phyloP scores from a whole-genome alignment of 2,329 filamentous ascomycete genomes.

The Phaeosphaeriaceae sp. region DNA sequence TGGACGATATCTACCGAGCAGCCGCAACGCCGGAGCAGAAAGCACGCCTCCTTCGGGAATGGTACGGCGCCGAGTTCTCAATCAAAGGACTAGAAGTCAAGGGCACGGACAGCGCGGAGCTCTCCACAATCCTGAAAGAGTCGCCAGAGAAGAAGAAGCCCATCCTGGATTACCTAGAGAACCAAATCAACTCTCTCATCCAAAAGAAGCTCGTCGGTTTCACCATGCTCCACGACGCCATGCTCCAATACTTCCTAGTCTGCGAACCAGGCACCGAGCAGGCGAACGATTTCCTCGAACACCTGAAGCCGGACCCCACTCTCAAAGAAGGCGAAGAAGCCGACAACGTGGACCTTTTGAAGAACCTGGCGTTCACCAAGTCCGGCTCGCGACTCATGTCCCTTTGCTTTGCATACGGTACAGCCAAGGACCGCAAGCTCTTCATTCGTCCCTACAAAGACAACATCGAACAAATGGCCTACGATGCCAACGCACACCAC shows the following conservation, averaged over 20 bases:
- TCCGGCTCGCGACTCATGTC: conserved; percentile 84
- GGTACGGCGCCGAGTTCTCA: conserved; percentile 94
- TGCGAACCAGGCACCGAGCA: conserved; percentile 79
- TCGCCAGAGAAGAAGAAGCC: conserved; percentile 85
- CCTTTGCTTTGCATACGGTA: conserved; percentile 81
- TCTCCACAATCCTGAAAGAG: conserved; percentile 75
- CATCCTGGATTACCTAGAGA: conserved; percentile 84
- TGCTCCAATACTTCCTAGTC: conserved; percentile 94
- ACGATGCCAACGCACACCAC: conserved; percentile 77
- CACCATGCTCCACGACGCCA: conserved; percentile 96
- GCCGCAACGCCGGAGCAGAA: conserved; percentile 88
- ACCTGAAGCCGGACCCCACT: conserved; percentile 89
- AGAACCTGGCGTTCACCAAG: conserved; percentile 95
- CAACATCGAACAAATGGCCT: conserved; percentile 83
- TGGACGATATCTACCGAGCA: conserved; percentile 94
- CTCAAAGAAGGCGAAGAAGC: conserved; percentile 61
- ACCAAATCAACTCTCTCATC: conserved; percentile 88
- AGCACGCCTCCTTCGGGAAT: conserved; percentile 83
- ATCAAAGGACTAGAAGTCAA: conserved; percentile 68
- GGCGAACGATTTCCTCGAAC: conserved; percentile 84
- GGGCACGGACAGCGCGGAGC: conserved; percentile 66
- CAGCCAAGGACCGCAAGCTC: conserved; percentile 90
- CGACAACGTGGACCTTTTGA: conserved; percentile 71
- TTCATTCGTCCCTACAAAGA: conserved; percentile 91
- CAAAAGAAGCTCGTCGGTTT: conserved; percentile 98